Evolutionary conservation across 345 rosid genomes (phyloP).

Genomic region (Rhodamnia rubescens): DNA sequence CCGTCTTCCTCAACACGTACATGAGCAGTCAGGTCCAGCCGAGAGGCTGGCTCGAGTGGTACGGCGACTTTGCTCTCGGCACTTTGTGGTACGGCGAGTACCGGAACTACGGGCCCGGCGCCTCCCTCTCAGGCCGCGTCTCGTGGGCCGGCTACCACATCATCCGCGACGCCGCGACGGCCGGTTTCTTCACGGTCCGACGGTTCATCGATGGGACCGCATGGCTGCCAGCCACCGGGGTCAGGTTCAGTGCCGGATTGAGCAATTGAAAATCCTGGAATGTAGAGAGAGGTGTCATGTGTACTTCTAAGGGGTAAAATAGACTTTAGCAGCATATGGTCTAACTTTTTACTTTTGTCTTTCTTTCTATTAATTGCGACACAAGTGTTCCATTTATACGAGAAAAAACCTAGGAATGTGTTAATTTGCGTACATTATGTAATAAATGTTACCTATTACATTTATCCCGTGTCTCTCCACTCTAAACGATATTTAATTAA

Average conservation of each 20-base stretch:
- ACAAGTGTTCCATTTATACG: not conserved
- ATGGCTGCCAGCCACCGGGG: conserved; percentile 59
- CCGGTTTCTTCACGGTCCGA: conserved; percentile 43
- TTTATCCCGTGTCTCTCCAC: not conserved
- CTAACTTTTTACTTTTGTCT: not conserved
- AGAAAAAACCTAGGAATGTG: not conserved
- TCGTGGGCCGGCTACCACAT: conserved; percentile 78
- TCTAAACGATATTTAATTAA: not conserved
- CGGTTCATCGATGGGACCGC: conserved; percentile 59
- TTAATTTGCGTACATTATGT: not conserved
- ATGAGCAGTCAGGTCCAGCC: conserved; percentile 61
- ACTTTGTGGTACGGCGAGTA: conserved; percentile 87
- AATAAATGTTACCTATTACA: not conserved
- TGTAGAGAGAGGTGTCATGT: not conserved
- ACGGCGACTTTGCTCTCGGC: conserved; percentile 44
- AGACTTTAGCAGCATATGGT: not conserved
- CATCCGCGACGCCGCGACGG: conserved; percentile 34
- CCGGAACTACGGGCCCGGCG: conserved; percentile 55
- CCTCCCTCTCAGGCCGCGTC: conserved; percentile 33
- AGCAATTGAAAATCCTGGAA: conserved; percentile 9
- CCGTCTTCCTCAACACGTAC: conserved; percentile 64
- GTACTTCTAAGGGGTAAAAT: not conserved
- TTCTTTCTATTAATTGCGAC: too few species aligned
- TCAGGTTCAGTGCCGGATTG: conserved; percentile 47
- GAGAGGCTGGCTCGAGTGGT: conserved; percentile 86